Conservation (phyloP, 2,329 filamentous ascomycete genomes). For the Neoarthrinium moseri region DNA sequence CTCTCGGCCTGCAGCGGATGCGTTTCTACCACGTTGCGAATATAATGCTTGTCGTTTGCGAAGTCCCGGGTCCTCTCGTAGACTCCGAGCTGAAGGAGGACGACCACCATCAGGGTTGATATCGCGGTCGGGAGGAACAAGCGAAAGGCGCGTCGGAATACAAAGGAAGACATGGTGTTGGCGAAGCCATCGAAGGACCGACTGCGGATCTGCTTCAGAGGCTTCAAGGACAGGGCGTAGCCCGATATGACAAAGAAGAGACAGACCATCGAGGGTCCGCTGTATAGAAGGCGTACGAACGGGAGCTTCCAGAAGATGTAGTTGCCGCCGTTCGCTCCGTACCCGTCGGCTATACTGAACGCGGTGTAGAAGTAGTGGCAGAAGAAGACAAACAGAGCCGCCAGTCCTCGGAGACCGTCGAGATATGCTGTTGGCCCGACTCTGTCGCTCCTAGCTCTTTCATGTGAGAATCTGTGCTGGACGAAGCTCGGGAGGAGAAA, state of each 20-base stretch:
- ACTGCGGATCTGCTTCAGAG: constrained; percentile 44
- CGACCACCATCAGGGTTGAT: constrained; percentile 47
- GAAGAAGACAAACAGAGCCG: constrained; percentile 55
- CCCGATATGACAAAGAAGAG: constrained; percentile 64
- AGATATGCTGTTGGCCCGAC: constrained; percentile 56
- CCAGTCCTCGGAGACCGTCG: constrained; percentile 56
- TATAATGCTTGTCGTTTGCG: constrained; percentile 37
- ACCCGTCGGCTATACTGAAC: constrained; percentile 51
- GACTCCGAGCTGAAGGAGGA: constrained; percentile 41
- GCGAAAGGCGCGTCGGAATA: constrained; percentile 51
- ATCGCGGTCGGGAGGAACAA: constrained; percentile 50
- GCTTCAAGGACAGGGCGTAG: constrained; percentile 56
- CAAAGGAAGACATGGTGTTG: constrained; percentile 45
- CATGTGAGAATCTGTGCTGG: constrained; percentile 40
- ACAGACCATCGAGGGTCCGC: constrained; percentile 56
- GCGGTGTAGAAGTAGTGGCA: constrained; percentile 56
- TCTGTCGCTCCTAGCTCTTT: constrained; percentile 38
- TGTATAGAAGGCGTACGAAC: constrained; percentile 52
- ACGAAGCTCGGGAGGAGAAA: constrained; percentile 56
- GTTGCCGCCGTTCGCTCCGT: constrained; percentile 42
- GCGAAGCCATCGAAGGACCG: constrained; percentile 38
- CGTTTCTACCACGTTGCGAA: constrained; percentile 48
- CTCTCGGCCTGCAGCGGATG: constrained; percentile 40
- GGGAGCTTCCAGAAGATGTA: constrained; percentile 50
- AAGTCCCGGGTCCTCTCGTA: constrained; percentile 50